Percentiles rank a stretch among this genome's conserved stretches.
phyloP scores from a whole-genome alignment of 371 early-diverging fungal species.

The Lichtheimia ornata region DNA sequence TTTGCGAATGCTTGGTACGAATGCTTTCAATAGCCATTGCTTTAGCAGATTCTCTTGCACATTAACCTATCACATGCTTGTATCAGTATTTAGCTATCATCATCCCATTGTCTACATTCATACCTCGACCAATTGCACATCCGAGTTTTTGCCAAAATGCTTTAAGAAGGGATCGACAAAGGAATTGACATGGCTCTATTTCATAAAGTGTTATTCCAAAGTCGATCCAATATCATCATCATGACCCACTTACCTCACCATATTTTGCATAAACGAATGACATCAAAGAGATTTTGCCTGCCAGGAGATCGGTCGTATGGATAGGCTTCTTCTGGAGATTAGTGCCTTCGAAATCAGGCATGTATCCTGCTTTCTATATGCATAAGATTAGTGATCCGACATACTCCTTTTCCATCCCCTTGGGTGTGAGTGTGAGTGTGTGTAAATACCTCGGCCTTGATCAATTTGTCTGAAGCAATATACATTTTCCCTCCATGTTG shows the following conservation, averaged over 20 bases:
- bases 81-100: not conserved
- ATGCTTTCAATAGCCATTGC: conserved; percentile 59
- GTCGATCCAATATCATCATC: no score
- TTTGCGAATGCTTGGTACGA: conserved; percentile 65
- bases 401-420: not conserved
- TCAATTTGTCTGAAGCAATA: conserved; percentile 56
- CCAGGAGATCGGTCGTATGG: conserved; percentile 58
- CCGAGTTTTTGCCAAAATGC: conserved; percentile 32
- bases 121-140: conserved; percentile 49
- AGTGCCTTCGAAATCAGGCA: conserved; percentile 72
- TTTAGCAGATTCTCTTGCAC: conserved; percentile 70
- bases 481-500: conserved; percentile 71
- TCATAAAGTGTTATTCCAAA: not conserved
- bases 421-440: no score
- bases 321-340: conserved; percentile 53
- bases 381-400: not conserved
- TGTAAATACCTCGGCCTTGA: conserved; percentile 49
- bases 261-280: conserved; percentile 70
- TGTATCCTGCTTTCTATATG: conserved; percentile 60
- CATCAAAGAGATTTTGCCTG: conserved; percentile 63
- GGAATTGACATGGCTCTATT: conserved; percentile 56
- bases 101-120: conserved; percentile 4
- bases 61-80: conserved; percentile 43
- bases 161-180: conserved; percentile 57
- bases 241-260: conserved; percentile 57